Conservation (phyloP, 345 rosid genomes). For the Acer yangbiense region DNA sequence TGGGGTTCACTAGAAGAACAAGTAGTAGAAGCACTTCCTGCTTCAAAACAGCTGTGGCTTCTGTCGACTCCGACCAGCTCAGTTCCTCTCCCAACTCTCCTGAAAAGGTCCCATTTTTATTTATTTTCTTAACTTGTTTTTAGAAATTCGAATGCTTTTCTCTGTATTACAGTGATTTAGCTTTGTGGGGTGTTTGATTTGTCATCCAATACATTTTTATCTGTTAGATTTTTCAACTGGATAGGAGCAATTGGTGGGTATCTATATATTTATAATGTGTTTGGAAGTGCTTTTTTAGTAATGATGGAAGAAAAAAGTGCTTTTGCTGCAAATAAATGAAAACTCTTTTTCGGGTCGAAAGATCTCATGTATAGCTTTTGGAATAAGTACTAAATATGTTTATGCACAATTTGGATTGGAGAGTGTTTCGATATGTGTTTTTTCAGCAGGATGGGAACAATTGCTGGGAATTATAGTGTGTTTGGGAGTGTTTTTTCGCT, state of each 20-base stretch:
- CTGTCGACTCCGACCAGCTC: conserved; percentile 44
- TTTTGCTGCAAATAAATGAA: too few species aligned
- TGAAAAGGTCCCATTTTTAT: conserved; percentile 25
- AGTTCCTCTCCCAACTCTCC: conserved; percentile 33
- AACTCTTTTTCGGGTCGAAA: too few species aligned
- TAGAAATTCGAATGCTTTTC: not conserved
- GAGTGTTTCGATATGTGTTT: not conserved
- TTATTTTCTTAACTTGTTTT: too few species aligned
- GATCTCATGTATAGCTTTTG: not conserved
- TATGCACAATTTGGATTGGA: not conserved
- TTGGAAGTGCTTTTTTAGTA: not conserved
- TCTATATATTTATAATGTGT: not conserved
- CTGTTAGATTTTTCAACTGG: too few species aligned
- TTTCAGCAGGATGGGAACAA: not conserved
- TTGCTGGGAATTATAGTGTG: not conserved
- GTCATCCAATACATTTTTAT: too few species aligned
- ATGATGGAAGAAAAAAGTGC: too few species aligned
- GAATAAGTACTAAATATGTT: not conserved
- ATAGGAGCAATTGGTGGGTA: too few species aligned
- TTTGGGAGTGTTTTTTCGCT: not conserved
- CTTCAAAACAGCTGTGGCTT: conserved; percentile 47
- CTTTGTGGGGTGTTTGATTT: not conserved
- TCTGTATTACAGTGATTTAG: not conserved
- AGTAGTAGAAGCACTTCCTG: conserved; percentile 14
- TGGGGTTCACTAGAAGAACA: not conserved